A percentile compares a stretch with the other conserved stretches of the same genome.
Evolutionary conservation across 805 yeast genomes (phyloP).

Genomic region (Pichia heedii): DNA sequence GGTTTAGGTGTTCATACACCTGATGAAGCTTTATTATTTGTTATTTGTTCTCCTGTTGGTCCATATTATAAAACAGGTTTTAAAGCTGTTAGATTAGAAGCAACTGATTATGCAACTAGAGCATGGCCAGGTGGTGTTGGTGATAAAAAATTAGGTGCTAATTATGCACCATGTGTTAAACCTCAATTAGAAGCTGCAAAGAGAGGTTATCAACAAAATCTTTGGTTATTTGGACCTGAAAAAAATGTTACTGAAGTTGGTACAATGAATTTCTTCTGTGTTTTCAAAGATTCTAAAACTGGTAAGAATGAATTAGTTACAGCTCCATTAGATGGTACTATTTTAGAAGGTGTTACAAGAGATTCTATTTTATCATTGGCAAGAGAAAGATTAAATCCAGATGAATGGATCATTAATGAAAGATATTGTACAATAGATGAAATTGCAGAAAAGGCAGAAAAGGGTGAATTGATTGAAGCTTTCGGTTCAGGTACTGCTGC

Average conservation of each 20-base stretch:
- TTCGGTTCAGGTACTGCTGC: slow-evolving; percentile 99
- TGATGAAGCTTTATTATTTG: slow-evolving; percentile 68
- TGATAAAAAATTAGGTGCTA: slow-evolving; percentile 92
- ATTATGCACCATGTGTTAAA: slow-evolving; percentile 90
- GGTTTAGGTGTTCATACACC: slow-evolving; percentile 85
- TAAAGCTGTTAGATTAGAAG: slow-evolving; percentile 90
- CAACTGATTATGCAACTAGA: slow-evolving; percentile 92
- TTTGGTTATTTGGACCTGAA: slow-evolving; percentile 93
- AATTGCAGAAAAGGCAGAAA: slow-evolving; percentile 63
- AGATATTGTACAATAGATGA: slow-evolving; percentile 77
- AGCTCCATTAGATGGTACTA: slow-evolving; percentile 96
- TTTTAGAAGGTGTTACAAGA: slow-evolving; percentile 94
- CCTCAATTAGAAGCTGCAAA: slow-evolving; percentile 87
- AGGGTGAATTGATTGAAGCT: slow-evolving; percentile 85
- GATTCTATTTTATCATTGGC: slow-evolving; percentile 76
- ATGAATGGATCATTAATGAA: slow-evolving; percentile 78
- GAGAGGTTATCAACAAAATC: slow-evolving; percentile 90
- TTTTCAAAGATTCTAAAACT: slow-evolving; percentile 58
- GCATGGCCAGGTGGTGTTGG: slow-evolving; percentile 99
- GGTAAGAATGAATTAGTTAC: slow-evolving; percentile 91
- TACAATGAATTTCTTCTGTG: slow-evolving; percentile 92
- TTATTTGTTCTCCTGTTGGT: slow-evolving; percentile 93
- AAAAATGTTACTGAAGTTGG: slow-evolving; percentile 90
- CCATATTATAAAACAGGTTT: slow-evolving; percentile 94
- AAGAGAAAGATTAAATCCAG: slow-evolving; percentile 60